Base-by-base conservation (phyloP, 441 rosid species). In the Daphne laureola region DNA sequence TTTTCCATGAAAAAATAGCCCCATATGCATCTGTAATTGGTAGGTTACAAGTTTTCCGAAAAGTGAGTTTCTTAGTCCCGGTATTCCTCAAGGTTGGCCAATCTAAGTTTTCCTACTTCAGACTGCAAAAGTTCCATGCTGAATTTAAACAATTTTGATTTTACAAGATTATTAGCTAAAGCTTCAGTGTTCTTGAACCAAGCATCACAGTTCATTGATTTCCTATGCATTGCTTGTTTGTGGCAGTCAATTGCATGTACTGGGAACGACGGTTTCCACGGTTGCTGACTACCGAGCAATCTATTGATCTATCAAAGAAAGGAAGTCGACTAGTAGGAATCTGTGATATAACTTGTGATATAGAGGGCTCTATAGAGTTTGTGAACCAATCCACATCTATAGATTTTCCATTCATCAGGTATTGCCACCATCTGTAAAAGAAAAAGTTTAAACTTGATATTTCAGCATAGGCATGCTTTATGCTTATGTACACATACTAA, bases 241-340 rank as follows among this genome's bases (percentile, higher is more conserved):
- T 46, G 65, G 61, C 76, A 92, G 98, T 92, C 41, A 92, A 92
- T 72, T 88, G 98, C 78, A 84, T 89, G 88, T 92, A 92, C 53
- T 92, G 98, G 98, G 98, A 92, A 73, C 74, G 74, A 68, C 75
- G 96, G 62, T 92, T 84, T 78, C 96, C 95, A 0, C 74, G 78
- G 51, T 73, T 92, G 64, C 66, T 92, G 60, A 86, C 79, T 74
- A 80, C 67, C 35, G 62, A 67, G 69, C 96, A 88, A 78, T 56
- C 86, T 65, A 94, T 73, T 57, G 86, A 78, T 60, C 76, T 84
- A 54, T 73, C 56, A 46, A 68, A 54, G 66, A 77, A 75, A 65
- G 84, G 77, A 49, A 77, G 84, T 36, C 94, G 91, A 12, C 86
- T 92, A 62, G 78, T 84, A 54, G 98, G 98, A 47, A 72, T 86